phyloP scores from a whole-genome alignment of 1,284 basidiomycete genomes.

The Tremellales sp. region DNA sequence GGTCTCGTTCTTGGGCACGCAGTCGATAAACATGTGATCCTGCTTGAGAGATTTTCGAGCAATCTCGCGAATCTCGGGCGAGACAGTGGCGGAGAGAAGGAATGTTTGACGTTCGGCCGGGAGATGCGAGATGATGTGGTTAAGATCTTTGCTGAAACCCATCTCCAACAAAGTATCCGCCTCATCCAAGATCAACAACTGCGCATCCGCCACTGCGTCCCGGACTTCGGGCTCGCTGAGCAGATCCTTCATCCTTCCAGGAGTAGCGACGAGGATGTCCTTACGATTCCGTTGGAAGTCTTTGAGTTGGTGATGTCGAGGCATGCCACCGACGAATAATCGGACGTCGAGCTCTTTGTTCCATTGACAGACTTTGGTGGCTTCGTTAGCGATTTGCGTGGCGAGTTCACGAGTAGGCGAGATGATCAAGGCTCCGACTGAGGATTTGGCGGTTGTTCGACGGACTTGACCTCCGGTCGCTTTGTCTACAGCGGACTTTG shows the following conservation, averaged over 20 bases:
- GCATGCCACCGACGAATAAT: slow-evolving; percentile 76
- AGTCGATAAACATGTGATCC: slow-evolving; percentile 61
- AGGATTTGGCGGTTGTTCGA: slow-evolving; percentile 49
- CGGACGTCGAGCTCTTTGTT: slow-evolving; percentile 66
- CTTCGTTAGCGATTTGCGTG: slow-evolving; percentile 87
- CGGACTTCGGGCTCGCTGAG: slow-evolving; percentile 61
- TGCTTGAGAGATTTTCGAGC: slow-evolving; percentile 57
- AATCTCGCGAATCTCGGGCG: slow-evolving; percentile 51
- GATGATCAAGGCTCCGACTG: slow-evolving; percentile 76
- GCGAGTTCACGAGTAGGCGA: slow-evolving; percentile 93
- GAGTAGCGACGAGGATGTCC: slow-evolving; percentile 90
- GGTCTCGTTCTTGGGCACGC: slow-evolving; percentile 57
- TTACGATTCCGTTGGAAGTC: slow-evolving; percentile 63
- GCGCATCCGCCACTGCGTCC: slow-evolving; percentile 56
- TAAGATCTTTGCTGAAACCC: slow-evolving; percentile 90
- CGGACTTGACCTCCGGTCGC: slow-evolving; percentile 22
- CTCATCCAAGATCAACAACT: slow-evolving; percentile 82
- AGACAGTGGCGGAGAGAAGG: slow-evolving; percentile 85
- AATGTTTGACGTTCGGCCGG: slow-evolving; percentile 80
- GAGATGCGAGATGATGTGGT: slow-evolving; percentile 67
- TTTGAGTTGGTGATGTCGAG: slow-evolving; percentile 62
- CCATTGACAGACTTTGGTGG: slow-evolving; percentile 63
- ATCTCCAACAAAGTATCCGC: slow-evolving; percentile 93
- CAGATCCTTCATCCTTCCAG: slow-evolving; percentile 81
- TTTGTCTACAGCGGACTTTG: slow-evolving; percentile 14